A percentile compares a stretch with the other conserved stretches of the same genome.
Conservation (phyloP, 495 filamentous ascomycete genomes). For the Paragyromitra xinjiangensis region DNA sequence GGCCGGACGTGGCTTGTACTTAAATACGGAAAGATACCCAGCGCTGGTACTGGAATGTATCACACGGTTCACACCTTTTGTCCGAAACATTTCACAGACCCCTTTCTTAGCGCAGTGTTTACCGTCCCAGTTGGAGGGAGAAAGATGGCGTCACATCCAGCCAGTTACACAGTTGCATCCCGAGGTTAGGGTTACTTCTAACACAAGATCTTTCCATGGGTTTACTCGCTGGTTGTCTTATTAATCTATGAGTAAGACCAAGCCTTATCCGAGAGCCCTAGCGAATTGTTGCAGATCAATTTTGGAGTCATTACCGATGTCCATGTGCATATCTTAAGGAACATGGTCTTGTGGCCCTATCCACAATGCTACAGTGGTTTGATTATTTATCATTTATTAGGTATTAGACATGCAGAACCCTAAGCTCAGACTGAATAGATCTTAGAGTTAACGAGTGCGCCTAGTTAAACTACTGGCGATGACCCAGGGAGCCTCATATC, state of each 20-base stretch:
- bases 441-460: neutral
- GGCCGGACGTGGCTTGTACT: neutral
- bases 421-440: neutral
- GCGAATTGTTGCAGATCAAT: neutral
- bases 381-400: neutral
- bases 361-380: neutral
- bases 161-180: too few relatives aligned
- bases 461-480: neutral
- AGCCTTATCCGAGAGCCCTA: neutral
- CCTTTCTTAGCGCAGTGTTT: neutral
- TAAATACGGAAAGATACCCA: neutral
- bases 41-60: neutral
- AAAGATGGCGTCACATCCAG: neutral
- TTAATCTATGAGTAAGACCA: neutral
- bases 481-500: conserved; percentile 23
- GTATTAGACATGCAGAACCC: neutral
- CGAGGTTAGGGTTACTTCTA: neutral
- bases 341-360: neutral
- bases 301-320: neutral
- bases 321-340: neutral
- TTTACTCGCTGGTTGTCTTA: neutral
- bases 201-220: neutral
- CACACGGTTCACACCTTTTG: conserved; percentile 1
- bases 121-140: neutral
- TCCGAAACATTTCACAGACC: neutral